phyloP scores from a whole-genome alignment of 805 yeast genomes.

The Metschnikowia chrysomelidarum region DNA sequence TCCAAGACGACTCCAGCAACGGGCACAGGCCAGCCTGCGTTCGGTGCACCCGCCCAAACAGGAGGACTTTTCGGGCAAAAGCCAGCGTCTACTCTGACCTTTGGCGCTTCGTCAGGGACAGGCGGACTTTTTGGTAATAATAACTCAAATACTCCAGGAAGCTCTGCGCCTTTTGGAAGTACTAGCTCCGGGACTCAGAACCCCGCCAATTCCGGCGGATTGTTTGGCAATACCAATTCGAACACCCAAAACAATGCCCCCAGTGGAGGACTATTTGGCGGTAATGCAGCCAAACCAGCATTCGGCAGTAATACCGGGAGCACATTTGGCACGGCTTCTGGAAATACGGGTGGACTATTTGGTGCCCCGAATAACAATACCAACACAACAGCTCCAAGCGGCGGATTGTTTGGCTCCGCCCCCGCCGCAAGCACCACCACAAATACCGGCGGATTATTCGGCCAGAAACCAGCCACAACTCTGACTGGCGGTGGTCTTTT shows the following conservation, averaged over 20 bases:
- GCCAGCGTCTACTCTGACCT: conserved; percentile 6
- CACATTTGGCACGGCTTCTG: conserved; percentile 8
- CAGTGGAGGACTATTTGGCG: conserved; percentile 15
- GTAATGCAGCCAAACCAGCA: conserved; percentile 3
- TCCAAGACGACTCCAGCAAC: conserved; percentile 5
- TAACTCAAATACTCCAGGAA: conserved; percentile 1
- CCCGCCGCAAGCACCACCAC: conserved; percentile 10
- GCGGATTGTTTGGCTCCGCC: conserved; percentile 27
- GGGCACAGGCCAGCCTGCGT: conserved; percentile 3
- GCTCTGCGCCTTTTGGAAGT: conserved; percentile 2
- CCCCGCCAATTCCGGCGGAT: conserved; percentile 9
- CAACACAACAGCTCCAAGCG: conserved; percentile 11
- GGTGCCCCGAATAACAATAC: conserved; percentile 20
- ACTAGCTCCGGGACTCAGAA: conserved; percentile 1
- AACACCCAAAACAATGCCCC: conserved; percentile 5
- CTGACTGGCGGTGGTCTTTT: conserved; percentile 10
- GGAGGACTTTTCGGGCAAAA: conserved; percentile 16
- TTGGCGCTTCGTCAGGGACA: conserved; percentile 2
- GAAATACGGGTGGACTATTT: conserved; percentile 17
- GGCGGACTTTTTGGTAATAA: conserved; percentile 16
- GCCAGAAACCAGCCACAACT: conserved; percentile 10
- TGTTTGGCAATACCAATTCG: conserved; percentile 15
- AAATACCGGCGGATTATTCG: conserved; percentile 12
- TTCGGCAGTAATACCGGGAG: conserved; percentile 4
- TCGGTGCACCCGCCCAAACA: conserved; percentile 6